Evolutionary conservation across 805 yeast genomes (phyloP), one percentile per base, ranked within the genome.

Genomic region (Cyberlindnera maritima): DNA sequence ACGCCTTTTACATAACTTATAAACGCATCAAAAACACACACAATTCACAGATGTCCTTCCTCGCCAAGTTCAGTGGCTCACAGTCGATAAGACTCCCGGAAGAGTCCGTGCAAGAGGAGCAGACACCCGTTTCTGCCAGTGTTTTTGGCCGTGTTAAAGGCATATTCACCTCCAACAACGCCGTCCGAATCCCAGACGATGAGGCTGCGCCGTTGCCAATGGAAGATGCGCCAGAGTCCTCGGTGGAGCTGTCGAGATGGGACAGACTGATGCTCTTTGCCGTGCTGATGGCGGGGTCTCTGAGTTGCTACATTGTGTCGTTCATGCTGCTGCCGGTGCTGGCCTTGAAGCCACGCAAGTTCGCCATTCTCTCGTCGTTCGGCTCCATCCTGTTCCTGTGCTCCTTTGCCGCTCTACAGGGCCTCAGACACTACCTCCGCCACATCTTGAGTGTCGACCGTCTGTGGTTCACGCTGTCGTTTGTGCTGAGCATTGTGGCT

Each of bases 231-330:
- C 41, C 38, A 12, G 45, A 44, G 15, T 25, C 43, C 17, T 17
- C 44, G 29, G 20, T 36, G 9, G 46, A 53, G 36, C 47, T 52
- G 4, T 46, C 51, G 5, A 34, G 53, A 31, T 52, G 53, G 53
- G 60, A 56, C 25, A 41, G 56, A 36, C 41, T 56, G 25, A 18
- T 54, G 15, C 43, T 56, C 4, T 56, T 56, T 36, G 56, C 55
- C 2, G 49, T 54, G 12, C 39, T 50, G 10, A 52, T 56, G 54
- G 56, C 54, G 19, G 49, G 53, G 13, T 52, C 57, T 3, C 17
- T 56, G 13, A 48, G 54, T 20, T 56, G 58, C 32, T 56, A 52
- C 48, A 46, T 52, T 32, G 56, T 55, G 1, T 44, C 52, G 14
- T 53, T 55, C 46, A 21, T 52, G 38, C 36, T 53, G 3, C 45